phyloP scores from a whole-genome alignment of 345 rosid genomes.

The Turritis glabra region DNA sequence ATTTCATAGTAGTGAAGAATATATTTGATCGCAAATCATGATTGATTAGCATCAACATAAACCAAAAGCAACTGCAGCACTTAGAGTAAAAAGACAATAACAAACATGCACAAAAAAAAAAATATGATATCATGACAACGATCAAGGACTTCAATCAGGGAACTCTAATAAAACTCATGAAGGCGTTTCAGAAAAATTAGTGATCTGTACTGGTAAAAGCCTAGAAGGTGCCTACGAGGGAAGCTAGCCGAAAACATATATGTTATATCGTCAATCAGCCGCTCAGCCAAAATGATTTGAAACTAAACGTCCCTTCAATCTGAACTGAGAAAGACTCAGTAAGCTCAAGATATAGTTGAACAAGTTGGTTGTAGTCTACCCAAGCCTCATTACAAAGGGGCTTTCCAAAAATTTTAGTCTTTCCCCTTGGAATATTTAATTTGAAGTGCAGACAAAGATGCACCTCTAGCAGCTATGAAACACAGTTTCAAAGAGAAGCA shows the following conservation, averaged over 20 bases:
- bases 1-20: neutral
- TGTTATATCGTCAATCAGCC: neutral
- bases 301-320: neutral
- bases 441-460: neutral
- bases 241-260: slow-evolving; percentile 8
- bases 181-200: neutral
- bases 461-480: neutral
- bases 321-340: neutral
- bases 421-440: neutral
- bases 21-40: slow-evolving; percentile 9
- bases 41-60: slow-evolving; percentile 8
- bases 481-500: neutral
- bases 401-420: neutral
- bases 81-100: neutral
- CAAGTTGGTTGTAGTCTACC: neutral
- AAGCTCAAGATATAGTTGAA: neutral
- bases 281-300: slow-evolving; percentile 3
- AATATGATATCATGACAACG: neutral
- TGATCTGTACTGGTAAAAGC: neutral
- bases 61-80: neutral
- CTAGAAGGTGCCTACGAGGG: neutral
- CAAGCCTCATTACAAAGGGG: neutral
- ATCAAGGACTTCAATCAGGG: slow-evolving; percentile 1
- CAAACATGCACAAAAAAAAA: neutral
- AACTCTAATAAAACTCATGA: neutral